A percentile compares a stretch with the other conserved stretches of the same genome.
These are phyloP conservation scores for Leccinum fibrillosum DNA, from an alignment of 768 basidiomycete genomes.

Conservation along the genomic window DNA sequence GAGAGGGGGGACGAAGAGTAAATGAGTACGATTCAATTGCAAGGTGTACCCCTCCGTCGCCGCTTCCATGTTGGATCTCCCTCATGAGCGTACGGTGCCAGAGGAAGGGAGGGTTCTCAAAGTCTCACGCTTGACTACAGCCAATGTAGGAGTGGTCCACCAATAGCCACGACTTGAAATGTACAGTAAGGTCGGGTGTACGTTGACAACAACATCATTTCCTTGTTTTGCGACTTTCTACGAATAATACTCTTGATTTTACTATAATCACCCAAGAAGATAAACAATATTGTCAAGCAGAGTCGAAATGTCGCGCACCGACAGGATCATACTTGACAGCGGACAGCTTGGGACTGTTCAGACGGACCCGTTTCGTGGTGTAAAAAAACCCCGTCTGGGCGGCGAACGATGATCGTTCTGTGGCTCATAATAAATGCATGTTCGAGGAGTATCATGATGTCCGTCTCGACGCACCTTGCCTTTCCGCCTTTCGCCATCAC, in stretches of 20 bases:
- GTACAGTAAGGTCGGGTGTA: background rate
- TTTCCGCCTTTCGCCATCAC: slow-evolving; percentile 61
- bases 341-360: slow-evolving; percentile 68
- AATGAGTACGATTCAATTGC: slow-evolving; percentile 20
- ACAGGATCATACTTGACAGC: slow-evolving; percentile 91
- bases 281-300: background rate
- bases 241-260: slow-evolving; percentile 69
- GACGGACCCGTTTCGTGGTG: slow-evolving; percentile 71
- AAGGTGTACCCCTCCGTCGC: slow-evolving; percentile 9
- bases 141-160: background rate
- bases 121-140: background rate
- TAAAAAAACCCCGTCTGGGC: slow-evolving; percentile 93
- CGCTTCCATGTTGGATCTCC: background rate
- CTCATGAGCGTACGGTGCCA: background rate
- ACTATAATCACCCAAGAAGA: slow-evolving; percentile 38
- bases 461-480: slow-evolving; percentile 42
- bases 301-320: slow-evolving; percentile 47
- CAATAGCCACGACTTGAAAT: background rate
- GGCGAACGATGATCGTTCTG: slow-evolving; percentile 84
- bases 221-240: slow-evolving; percentile 75
- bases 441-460: background rate
- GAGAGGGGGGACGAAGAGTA: slow-evolving; percentile 22
- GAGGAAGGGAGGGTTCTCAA: background rate
- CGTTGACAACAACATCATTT: slow-evolving; percentile 35
- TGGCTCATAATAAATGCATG: background rate